Conservation (phyloP, 768 basidiomycete species). For the Termitomyces sp. region DNA sequence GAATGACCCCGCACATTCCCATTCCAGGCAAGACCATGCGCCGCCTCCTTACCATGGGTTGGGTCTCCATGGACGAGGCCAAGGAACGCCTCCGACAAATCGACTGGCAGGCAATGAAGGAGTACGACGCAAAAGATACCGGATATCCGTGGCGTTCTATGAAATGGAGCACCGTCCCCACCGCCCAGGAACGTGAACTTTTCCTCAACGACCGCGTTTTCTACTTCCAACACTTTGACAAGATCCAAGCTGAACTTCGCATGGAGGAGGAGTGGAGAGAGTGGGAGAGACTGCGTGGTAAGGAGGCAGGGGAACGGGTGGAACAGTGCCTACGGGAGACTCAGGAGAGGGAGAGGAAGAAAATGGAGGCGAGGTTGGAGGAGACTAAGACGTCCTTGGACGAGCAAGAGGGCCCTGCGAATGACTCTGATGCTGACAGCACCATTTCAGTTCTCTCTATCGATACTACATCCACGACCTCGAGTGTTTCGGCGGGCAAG, state of each 20-base stretch:
- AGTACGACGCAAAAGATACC: conserved; percentile 23
- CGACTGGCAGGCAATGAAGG: conserved; percentile 34
- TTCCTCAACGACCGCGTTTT: conserved; percentile 3
- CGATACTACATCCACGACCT: background rate
- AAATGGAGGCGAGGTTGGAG: background rate
- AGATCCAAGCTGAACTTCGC: conserved; percentile 14
- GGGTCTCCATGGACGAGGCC: conserved; percentile 36
- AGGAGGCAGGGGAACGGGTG: background rate
- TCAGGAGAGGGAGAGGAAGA: conserved; percentile 2
- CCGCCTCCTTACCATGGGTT: conserved; percentile 37
- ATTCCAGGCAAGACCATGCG: conserved; percentile 37
- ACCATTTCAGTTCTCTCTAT: no score
- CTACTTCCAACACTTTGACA: conserved; percentile 13
- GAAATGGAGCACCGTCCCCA: conserved; percentile 15
- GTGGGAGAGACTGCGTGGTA: conserved; percentile 8
- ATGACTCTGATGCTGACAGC: background rate
- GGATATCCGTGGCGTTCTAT: conserved; percentile 19
- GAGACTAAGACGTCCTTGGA: conserved; percentile 1
- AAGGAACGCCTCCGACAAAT: conserved; percentile 26
- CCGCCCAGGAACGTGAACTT: conserved; percentile 11
- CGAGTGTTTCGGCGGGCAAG: background rate
- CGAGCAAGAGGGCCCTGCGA: conserved; percentile 10
- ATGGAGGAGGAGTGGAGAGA: conserved; percentile 10
- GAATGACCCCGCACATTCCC: conserved; percentile 28
- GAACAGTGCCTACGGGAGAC: background rate